Conservation (phyloP, 106 monocot species). For the Acanthochlamys bracteata region DNA sequence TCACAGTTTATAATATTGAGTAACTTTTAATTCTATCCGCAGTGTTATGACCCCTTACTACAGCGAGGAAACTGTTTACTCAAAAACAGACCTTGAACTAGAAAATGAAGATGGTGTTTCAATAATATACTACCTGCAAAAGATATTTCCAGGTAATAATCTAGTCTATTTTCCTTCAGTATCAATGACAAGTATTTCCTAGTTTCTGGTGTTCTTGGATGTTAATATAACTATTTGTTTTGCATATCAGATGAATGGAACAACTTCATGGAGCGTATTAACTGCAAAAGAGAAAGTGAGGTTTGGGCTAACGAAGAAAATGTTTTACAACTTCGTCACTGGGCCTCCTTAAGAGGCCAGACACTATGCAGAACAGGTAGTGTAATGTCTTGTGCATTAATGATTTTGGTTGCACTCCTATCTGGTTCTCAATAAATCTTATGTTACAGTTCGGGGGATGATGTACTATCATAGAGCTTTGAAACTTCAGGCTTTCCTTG, state of each 20-base stretch:
- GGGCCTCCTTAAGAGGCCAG: slow-evolving; percentile 94
- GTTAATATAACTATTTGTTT: too few relatives aligned
- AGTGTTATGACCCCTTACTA: slow-evolving; percentile 99
- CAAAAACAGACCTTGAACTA: slow-evolving; percentile 90
- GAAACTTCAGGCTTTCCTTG: slow-evolving; percentile 97
- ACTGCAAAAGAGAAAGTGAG: slow-evolving; percentile 79
- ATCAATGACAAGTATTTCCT: too few relatives aligned
- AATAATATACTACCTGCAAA: slow-evolving; percentile 94
- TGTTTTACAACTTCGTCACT: slow-evolving; percentile 93
- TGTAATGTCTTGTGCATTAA: background rate
- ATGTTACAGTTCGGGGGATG: slow-evolving; percentile 89
- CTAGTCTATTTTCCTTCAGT: background rate
- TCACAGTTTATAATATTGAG: too few relatives aligned
- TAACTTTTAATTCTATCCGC: background rate
- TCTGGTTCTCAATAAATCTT: background rate
- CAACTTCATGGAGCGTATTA: slow-evolving; percentile 95
- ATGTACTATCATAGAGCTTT: slow-evolving; percentile 96
- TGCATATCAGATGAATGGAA: slow-evolving; percentile 95
- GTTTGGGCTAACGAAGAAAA: slow-evolving; percentile 95
- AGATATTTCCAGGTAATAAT: slow-evolving; percentile 84
- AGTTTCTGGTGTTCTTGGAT: too few relatives aligned
- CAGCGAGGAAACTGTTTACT: slow-evolving; percentile 93
- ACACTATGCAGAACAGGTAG: slow-evolving; percentile 95
- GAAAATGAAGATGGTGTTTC: slow-evolving; percentile 99
- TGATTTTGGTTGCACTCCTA: background rate